Evolutionary conservation across 2,329 filamentous ascomycete genomes (phyloP).

Genomic region (Chlorencoelia australis): DNA sequence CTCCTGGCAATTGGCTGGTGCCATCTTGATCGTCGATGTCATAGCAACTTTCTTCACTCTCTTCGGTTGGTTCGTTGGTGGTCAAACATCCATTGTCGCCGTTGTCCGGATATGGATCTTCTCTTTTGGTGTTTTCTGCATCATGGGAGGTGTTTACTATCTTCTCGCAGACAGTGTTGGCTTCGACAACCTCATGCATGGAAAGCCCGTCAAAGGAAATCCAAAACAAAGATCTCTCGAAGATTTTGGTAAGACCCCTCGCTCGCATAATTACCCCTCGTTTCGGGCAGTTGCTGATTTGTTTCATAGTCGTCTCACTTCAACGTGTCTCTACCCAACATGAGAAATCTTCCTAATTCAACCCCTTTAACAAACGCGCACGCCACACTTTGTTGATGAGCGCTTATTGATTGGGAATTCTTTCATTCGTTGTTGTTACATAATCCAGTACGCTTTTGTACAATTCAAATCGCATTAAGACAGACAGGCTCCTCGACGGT

Average conservation of each 20-base stretch:
- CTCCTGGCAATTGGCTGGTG: conserved; percentile 72
- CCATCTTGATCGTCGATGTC: conserved; percentile 73
- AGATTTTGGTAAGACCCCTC: conserved; percentile 65
- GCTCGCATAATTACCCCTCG: neutral
- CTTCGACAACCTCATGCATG: conserved; percentile 91
- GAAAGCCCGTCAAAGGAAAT: conserved; percentile 72
- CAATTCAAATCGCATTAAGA: no score
- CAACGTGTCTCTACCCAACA: conserved; percentile 87
- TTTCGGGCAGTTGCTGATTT: conserved; percentile 36
- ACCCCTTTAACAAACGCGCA: no score
- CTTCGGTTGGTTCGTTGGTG: conserved; percentile 70
- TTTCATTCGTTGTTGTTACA: no score
- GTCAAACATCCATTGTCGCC: conserved; percentile 66
- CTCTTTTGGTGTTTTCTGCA: conserved; percentile 80
- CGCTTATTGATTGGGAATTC: no score
- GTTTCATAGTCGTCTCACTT: conserved; percentile 63
- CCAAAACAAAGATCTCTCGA: conserved; percentile 77
- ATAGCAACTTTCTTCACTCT: conserved; percentile 77
- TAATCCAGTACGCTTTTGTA: no score
- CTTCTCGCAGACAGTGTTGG: conserved; percentile 69
- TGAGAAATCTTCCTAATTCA: conserved; percentile 77
- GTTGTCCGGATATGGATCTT: conserved; percentile 87
- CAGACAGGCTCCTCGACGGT: no score
- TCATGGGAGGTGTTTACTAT: conserved; percentile 68
- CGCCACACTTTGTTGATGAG: no score